Evolutionary conservation across 441 rosid genomes (phyloP).

Genomic region (Gossypium trilobum): DNA sequence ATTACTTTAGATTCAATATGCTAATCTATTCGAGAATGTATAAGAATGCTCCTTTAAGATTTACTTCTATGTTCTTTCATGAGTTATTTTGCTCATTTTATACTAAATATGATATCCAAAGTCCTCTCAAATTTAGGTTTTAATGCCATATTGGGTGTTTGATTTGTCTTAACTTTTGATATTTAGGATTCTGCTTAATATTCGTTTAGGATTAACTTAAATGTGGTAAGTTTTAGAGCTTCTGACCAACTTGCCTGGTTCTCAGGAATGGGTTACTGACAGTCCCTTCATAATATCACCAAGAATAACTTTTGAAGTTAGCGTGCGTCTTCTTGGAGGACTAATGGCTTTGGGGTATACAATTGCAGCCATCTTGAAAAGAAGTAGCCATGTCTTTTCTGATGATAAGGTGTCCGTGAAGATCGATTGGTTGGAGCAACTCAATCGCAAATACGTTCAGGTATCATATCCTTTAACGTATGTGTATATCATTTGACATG

Average conservation of each 20-base stretch:
- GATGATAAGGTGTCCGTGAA: slow-evolving; percentile 73
- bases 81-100: neutral
- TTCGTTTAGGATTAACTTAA: neutral
- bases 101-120: neutral
- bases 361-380: slow-evolving; percentile 77
- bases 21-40: neutral
- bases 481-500: neutral
- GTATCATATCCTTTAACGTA: slow-evolving; percentile 28
- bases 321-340: slow-evolving; percentile 92
- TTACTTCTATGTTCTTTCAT: neutral
- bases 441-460: slow-evolving; percentile 85
- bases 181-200: slow-evolving; percentile 2
- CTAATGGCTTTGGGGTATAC: slow-evolving; percentile 96
- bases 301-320: slow-evolving; percentile 91
- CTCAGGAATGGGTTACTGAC: slow-evolving; percentile 97
- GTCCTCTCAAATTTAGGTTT: neutral
- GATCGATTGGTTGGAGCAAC: slow-evolving; percentile 94
- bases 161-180: neutral
- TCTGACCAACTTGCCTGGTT: slow-evolving; percentile 21
- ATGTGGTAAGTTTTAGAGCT: slow-evolving; percentile 7
- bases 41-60: neutral
- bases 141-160: neutral
- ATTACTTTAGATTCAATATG: neutral
- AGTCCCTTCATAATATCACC: slow-evolving; percentile 97
- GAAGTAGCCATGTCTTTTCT: slow-evolving; percentile 80